A percentile compares a stretch with the other conserved stretches of the same genome.
Conservation (phyloP, 2,329 filamentous ascomycete genomes). For the Parastagonospora nodorum region DNA sequence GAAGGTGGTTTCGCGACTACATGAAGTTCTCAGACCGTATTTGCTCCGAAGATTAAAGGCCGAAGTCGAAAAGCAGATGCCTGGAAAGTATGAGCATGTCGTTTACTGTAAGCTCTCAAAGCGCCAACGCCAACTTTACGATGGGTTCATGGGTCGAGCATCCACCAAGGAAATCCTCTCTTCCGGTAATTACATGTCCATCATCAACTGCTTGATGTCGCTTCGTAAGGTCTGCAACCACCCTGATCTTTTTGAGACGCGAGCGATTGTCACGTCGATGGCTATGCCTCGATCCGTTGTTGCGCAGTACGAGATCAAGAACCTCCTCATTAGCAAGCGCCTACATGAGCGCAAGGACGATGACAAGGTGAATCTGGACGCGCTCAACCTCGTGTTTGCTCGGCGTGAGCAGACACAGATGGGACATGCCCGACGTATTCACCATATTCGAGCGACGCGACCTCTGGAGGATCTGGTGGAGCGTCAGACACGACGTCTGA, state of each 20-base stretch:
- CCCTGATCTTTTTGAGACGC: constrained; percentile 93
- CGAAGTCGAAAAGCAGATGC: constrained; percentile 99
- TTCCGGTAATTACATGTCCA: constrained; percentile 94
- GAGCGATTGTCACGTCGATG: constrained; percentile 95
- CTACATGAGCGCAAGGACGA: constrained; percentile 68
- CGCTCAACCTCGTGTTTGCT: constrained; percentile 78
- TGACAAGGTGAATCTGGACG: constrained; percentile 70
- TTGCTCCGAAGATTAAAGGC: constrained; percentile 88
- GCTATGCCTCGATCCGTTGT: constrained; percentile 82
- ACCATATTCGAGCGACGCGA: constrained; percentile 66
- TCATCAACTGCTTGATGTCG: constrained; percentile 98
- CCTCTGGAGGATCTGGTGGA: constrained; percentile 73
- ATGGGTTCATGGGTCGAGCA: constrained; percentile 89
- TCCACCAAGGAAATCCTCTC: constrained; percentile 88
- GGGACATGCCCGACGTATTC: constrained; percentile 52
- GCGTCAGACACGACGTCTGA: constrained; percentile 65
- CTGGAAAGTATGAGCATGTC: constrained; percentile 95
- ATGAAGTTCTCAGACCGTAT: constrained; percentile 91
- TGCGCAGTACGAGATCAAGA: constrained; percentile 74
- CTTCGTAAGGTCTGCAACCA: constrained; percentile 98
- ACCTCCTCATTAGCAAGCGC: constrained; percentile 69
- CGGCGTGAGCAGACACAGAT: constrained; percentile 66
- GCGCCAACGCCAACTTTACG: constrained; percentile 91
- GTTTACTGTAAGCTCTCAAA: constrained; percentile 95
- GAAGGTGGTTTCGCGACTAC: constrained; percentile 88